Evolutionary conservation across 2,329 filamentous ascomycete genomes (phyloP), one percentile per base, ranked within the genome.

Genomic region (Achaetomium macrosporum): DNA sequence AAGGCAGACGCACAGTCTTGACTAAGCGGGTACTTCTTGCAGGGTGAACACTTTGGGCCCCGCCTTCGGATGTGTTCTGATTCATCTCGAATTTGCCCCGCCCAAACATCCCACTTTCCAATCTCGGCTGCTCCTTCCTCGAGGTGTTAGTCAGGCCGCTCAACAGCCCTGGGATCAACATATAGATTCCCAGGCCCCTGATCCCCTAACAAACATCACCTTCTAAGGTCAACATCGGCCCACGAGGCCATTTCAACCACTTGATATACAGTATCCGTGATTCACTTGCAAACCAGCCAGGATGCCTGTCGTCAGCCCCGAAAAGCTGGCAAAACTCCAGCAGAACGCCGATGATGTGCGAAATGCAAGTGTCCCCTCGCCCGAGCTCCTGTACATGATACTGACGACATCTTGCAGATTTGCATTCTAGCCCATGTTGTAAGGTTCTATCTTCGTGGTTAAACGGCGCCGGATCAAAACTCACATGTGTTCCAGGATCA

Each of bases 271-370:
- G 13, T n/a, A 42, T 12, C 19, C 16, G 9, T 19, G n/a, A 13
- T 17, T 4, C n/a, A 19, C n/a, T 25, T 7, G 1, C 16, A 43
- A 42, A 16, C 13, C 29, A 49, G 11, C 4, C 48, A 79, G 65
- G 55, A 99, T 99, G 93, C 92, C 93, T 60, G 85, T 96, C 61
- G 90, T 99, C 61, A 87, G 83, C 59, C 84, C 91, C 59, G 89
- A 96, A 62, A 91, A 95, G 77, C 82, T 99, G 66, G 87, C 93
- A 62, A 82, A 84, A 71, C 83, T 99, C 63, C 93, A 99, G 76
- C 83, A 84, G 69, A 87, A 91, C 68, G 83, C 90, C 63, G 83
- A 91, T 60, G 88, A 91, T 71, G 87, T 99, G 68, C 83, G 93
- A 76, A 99, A 99, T 79, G 90, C 95, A 77, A 69, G 82, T 69